These are phyloP conservation scores for Lepiota venenata DNA, from an alignment of 768 basidiomycete species.

Conservation along the genomic window DNA sequence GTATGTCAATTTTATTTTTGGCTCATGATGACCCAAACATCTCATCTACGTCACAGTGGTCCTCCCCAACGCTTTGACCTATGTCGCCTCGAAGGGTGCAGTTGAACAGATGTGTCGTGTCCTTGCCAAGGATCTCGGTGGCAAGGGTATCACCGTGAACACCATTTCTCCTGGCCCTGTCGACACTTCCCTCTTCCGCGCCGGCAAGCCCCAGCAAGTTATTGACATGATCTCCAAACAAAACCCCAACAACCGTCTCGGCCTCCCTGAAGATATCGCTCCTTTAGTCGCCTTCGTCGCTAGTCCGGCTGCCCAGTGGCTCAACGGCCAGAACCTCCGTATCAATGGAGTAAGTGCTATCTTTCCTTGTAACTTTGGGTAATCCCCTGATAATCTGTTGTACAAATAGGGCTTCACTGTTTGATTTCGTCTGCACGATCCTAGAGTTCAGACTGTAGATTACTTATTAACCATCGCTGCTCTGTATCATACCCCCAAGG, in stretches of 20 bases:
- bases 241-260: constrained; percentile 45
- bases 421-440: neutral
- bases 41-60: constrained; percentile 25
- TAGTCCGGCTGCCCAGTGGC: constrained; percentile 50
- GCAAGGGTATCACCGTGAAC: constrained; percentile 53
- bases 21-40: neutral
- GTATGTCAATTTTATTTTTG: constrained; percentile 20
- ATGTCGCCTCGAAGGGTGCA: constrained; percentile 55
- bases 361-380: neutral
- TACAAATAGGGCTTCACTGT: constrained; percentile 4
- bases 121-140: constrained; percentile 56
- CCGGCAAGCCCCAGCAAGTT: constrained; percentile 45
- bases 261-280: constrained; percentile 49
- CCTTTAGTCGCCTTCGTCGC: constrained; percentile 51
- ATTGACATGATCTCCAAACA: constrained; percentile 43
- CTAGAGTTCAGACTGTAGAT: neutral
- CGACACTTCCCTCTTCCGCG: constrained; percentile 53
- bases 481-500: neutral
- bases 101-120: constrained; percentile 57
- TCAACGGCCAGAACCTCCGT: constrained; percentile 55
- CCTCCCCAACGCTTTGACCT: constrained; percentile 45
- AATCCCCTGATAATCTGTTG: neutral
- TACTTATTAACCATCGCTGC: neutral
- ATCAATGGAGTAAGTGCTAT: constrained; percentile 49
- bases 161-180: constrained; percentile 53